Conservation (phyloP, 441 rosid species). For the Erysimum pusillum region DNA sequence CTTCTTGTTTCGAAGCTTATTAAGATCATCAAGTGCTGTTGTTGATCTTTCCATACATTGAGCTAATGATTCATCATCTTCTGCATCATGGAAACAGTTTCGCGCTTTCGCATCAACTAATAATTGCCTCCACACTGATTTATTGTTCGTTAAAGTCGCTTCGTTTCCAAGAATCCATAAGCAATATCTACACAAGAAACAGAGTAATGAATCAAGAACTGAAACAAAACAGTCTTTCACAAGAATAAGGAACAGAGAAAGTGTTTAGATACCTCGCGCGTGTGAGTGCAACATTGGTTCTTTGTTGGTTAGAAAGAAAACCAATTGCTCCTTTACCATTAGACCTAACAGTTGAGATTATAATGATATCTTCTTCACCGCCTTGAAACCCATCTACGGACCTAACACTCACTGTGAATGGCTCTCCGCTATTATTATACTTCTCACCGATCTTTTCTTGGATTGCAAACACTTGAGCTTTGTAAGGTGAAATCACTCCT, state of each 20-base stretch:
- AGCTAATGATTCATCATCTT: constrained; percentile 50
- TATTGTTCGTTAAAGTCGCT: constrained; percentile 48
- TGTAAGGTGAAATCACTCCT: constrained; percentile 63
- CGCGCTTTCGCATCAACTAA: constrained; percentile 55
- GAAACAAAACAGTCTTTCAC: background rate
- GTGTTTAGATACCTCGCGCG: constrained; percentile 44
- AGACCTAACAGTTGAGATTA: constrained; percentile 63
- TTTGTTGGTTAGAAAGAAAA: constrained; percentile 52
- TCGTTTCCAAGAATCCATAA: constrained; percentile 64
- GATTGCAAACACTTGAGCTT: constrained; percentile 60
- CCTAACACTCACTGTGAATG: constrained; percentile 49
- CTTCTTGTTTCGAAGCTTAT: constrained; percentile 38
- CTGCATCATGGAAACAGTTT: constrained; percentile 53
- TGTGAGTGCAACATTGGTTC: constrained; percentile 61
- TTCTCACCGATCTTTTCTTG: constrained; percentile 50
- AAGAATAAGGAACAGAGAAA: background rate
- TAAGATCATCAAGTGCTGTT: constrained; percentile 46
- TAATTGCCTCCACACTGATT: constrained; percentile 53
- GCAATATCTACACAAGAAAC: constrained; percentile 44
- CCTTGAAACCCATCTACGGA: constrained; percentile 70
- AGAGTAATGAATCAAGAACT: background rate
- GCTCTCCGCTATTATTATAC: constrained; percentile 20
- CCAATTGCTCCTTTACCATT: constrained; percentile 53
- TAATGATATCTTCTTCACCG: constrained; percentile 60
- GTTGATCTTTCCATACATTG: constrained; percentile 42